A percentile compares a stretch with the other conserved stretches of the same genome.
Evolutionary conservation across 495 filamentous ascomycete genomes (phyloP).

Genomic region (Penicillium parvum): DNA sequence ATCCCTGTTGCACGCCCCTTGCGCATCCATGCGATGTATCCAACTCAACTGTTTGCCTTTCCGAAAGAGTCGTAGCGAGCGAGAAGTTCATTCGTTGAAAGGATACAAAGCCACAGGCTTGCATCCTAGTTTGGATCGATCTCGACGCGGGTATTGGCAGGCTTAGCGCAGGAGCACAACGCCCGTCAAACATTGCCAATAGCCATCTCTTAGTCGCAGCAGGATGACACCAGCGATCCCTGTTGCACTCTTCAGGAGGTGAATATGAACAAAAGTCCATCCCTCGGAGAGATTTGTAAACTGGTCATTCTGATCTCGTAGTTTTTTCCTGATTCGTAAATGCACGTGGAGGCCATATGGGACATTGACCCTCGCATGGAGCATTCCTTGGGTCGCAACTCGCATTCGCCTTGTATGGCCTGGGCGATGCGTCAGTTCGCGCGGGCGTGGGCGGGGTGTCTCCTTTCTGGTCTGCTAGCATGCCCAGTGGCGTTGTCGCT

Average conservation of each 20-base stretch:
- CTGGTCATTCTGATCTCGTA: slow-evolving; percentile 8
- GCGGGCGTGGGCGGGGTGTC: background rate
- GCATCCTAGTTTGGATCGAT: background rate
- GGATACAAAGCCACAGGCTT: background rate
- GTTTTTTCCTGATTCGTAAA: slow-evolving; percentile 3
- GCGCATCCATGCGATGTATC: slow-evolving; percentile 11
- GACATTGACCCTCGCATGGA: slow-evolving; percentile 17
- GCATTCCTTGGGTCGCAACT: slow-evolving; percentile 15
- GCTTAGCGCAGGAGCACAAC: background rate
- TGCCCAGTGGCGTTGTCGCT: background rate
- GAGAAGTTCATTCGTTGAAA: background rate
- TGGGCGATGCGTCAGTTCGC: slow-evolving; percentile 9
- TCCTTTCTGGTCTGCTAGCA: slow-evolving; percentile 1
- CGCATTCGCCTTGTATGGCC: slow-evolving; percentile 8
- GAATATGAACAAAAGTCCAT: no score
- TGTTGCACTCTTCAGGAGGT: no score
- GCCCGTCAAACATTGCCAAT: slow-evolving; percentile 11
- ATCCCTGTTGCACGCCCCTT: slow-evolving; percentile 9
- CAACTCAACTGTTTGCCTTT: background rate
- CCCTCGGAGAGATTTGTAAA: slow-evolving; percentile 1
- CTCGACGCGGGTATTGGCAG: background rate
- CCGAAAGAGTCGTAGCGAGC: slow-evolving; percentile 3
- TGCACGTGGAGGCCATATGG: slow-evolving; percentile 31
- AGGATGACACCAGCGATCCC: background rate
- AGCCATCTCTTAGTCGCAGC: slow-evolving; percentile 1